Evolutionary conservation across 345 rosid genomes (phyloP).

Genomic region (Raphanus sativus): DNA sequence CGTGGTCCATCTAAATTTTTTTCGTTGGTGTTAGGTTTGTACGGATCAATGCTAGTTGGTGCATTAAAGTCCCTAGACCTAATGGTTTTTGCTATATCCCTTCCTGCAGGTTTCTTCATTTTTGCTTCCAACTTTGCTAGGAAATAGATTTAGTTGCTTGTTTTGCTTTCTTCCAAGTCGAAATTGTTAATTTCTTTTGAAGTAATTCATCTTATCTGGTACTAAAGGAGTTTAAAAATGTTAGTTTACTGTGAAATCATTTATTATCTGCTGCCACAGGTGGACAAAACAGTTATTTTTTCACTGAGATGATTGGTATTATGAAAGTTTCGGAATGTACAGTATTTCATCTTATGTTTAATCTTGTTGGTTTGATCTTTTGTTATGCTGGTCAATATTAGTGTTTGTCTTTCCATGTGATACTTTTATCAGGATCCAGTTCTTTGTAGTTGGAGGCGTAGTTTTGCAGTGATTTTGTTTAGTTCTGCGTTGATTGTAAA

Average conservation of each 20-base stretch:
- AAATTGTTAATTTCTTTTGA: not conserved
- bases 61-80: conserved; percentile 25
- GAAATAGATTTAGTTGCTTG: not conserved
- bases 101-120: not conserved
- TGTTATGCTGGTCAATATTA: not conserved
- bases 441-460: not conserved
- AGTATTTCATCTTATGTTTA: not conserved
- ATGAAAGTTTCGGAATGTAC: not conserved
- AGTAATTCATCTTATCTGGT: not conserved
- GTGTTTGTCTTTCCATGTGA: not conserved
- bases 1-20: not conserved
- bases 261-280: not conserved
- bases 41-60: conserved; percentile 27
- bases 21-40: conserved; percentile 31
- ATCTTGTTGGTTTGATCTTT: not conserved
- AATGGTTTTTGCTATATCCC: not conserved
- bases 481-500: not conserved
- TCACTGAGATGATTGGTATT: not conserved
- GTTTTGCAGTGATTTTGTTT: not conserved
- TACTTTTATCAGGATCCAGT: not conserved
- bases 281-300: not conserved
- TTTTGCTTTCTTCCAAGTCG: not conserved
- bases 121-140: not conserved
- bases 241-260: not conserved
- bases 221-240: not conserved